A percentile compares a stretch with the other conserved stretches of the same genome.
These are phyloP conservation scores for Pseudozyma thailandica DNA, from an alignment of 1,284 basidiomycete genomes.

Conservation along the genomic window DNA sequence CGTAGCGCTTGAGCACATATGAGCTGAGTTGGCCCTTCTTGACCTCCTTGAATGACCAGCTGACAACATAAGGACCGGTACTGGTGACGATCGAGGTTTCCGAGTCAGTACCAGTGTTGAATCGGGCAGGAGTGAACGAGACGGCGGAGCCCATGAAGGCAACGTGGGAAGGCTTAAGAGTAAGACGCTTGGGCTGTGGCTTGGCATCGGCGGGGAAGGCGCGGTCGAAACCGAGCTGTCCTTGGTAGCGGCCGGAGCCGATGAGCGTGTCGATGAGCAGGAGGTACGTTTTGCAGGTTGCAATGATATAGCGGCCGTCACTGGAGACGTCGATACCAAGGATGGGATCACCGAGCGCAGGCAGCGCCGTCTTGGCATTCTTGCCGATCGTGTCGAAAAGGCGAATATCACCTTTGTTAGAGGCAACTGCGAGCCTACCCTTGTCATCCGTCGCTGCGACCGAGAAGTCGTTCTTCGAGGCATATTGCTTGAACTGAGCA, in stretches of 20 bases:
- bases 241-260: constrained; percentile 87
- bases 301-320: constrained; percentile 93
- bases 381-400: constrained; percentile 96
- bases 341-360: constrained; percentile 94
- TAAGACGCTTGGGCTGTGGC: constrained; percentile 87
- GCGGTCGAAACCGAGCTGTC: constrained; percentile 89
- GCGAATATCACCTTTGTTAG: constrained; percentile 95
- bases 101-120: constrained; percentile 81
- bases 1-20: constrained; percentile 89
- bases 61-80: constrained; percentile 89
- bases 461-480: constrained; percentile 93
- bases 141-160: constrained; percentile 92
- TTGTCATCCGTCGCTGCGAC: constrained; percentile 86
- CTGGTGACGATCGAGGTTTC: constrained; percentile 97
- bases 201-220: constrained; percentile 94
- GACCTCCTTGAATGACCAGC: constrained; percentile 88
- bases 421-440: constrained; percentile 91
- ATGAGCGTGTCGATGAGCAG: constrained; percentile 95
- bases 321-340: constrained; percentile 93
- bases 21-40: constrained; percentile 89
- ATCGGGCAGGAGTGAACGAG: constrained; percentile 91
- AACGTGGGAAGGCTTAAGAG: constrained; percentile 89
- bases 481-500: constrained; percentile 95
- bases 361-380: constrained; percentile 98
- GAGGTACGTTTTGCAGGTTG: constrained; percentile 93